Conservation (phyloP, 371 early-diverging fungal genomes). For the Syncephalastrum monosporum region DNA sequence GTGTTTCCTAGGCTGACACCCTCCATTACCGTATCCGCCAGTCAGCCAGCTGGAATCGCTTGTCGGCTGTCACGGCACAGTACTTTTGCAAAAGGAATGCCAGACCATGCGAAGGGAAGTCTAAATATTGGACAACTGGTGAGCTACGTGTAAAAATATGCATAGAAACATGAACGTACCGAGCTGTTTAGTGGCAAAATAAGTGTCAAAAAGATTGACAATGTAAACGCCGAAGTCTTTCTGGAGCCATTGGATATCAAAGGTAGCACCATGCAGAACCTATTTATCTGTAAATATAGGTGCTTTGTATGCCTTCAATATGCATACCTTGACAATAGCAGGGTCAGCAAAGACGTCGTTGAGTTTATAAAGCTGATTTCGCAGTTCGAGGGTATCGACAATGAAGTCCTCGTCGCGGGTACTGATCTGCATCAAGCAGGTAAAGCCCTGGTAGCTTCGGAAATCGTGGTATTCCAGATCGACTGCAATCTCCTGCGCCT, state of each 20-base stretch:
- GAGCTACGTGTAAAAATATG: background rate
- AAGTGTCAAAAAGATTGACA: conserved; percentile 96
- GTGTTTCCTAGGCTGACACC: background rate
- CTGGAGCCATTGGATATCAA: conserved; percentile 97
- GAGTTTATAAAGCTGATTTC: conserved; percentile 71
- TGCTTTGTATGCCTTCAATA: background rate
- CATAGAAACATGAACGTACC: conserved; percentile 26
- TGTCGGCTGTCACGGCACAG: conserved; percentile 84
- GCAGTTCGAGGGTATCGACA: conserved; percentile 87
- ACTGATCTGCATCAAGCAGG: conserved; percentile 93
- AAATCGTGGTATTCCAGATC: conserved; percentile 96
- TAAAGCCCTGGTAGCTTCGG: conserved; percentile 92
- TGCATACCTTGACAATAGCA: conserved; percentile 75
- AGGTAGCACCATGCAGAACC: conserved; percentile 94
- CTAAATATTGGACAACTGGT: conserved; percentile 11
- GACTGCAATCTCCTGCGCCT: conserved; percentile 78
- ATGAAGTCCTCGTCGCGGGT: conserved; percentile 89
- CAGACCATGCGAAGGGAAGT: conserved; percentile 73
- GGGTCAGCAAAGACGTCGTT: conserved; percentile 90
- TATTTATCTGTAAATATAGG: conserved; percentile 7
- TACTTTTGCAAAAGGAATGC: conserved; percentile 81
- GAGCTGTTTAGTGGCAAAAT: conserved; percentile 85
- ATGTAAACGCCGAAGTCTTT: conserved; percentile 95
- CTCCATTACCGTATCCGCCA: conserved; percentile 83
- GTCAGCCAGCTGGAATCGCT: conserved; percentile 94